A percentile compares a stretch with the other conserved stretches of the same genome.
phyloP scores from a whole-genome alignment of 306 rosid genomes.

The Notholithocarpus densiflorus region DNA sequence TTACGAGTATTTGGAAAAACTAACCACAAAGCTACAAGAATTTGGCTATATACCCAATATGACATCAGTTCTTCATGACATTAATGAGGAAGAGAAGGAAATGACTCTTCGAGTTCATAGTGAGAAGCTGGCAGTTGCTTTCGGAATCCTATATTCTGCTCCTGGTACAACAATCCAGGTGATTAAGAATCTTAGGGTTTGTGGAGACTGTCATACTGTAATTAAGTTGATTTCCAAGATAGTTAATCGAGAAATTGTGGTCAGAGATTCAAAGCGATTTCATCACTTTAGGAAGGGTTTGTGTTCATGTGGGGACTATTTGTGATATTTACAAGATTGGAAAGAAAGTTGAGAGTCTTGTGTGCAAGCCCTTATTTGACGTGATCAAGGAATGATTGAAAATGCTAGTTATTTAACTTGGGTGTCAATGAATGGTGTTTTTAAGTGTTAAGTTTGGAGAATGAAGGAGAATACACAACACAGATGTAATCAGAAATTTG shows the following conservation, averaged over 20 bases:
- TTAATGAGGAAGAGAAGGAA: constrained; percentile 79
- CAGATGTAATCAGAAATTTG: too few species aligned
- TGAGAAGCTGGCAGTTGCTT: constrained; percentile 82
- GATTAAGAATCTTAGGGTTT: constrained; percentile 69
- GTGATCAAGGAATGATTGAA: neutral
- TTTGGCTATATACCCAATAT: constrained; percentile 56
- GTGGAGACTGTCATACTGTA: constrained; percentile 64
- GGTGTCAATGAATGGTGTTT: too few species aligned
- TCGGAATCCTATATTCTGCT: constrained; percentile 61
- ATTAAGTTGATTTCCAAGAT: constrained; percentile 63
- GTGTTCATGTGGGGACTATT: constrained; percentile 73
- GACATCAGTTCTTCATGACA: constrained; percentile 66
- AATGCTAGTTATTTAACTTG: too few species aligned
- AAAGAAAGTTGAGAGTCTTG: constrained; percentile 15
- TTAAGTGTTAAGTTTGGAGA: too few species aligned
- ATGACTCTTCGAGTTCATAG: constrained; percentile 73
- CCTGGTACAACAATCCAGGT: constrained; percentile 59
- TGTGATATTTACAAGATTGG: constrained; percentile 39
- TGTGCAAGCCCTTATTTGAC: constrained; percentile 5
- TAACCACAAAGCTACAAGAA: constrained; percentile 57
- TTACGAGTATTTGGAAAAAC: constrained; percentile 52
- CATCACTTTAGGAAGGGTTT: constrained; percentile 70
- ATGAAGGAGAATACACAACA: too few species aligned
- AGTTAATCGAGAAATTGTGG: constrained; percentile 52
- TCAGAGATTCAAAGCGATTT: constrained; percentile 74